phyloP scores from a whole-genome alignment of 139 green algal genomes.

The Picochlorum costavermella region DNA sequence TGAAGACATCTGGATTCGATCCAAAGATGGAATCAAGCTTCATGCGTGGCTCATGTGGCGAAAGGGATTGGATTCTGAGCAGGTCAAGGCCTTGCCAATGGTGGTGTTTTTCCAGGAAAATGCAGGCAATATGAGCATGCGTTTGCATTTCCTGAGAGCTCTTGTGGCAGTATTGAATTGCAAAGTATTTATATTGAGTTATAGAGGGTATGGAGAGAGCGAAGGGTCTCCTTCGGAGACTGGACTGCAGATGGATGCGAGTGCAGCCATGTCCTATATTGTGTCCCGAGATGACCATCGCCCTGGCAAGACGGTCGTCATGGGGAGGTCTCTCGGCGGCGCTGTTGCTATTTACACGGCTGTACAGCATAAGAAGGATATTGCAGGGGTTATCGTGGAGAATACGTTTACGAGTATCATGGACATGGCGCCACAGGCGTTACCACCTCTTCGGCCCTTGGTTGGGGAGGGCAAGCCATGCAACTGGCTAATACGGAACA shows the following conservation, averaged over 20 bases:
- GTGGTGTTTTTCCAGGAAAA: conserved; percentile 85
- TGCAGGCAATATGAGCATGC: conserved; percentile 78
- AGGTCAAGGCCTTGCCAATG: conserved; percentile 34
- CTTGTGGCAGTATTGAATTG: conserved; percentile 43
- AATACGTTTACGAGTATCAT: conserved; percentile 81
- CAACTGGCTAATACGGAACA: conserved; percentile 85
- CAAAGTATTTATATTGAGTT: conserved; percentile 57
- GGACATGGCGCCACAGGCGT: conserved; percentile 44
- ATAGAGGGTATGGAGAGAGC: conserved; percentile 74
- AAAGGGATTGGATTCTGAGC: conserved; percentile 3
- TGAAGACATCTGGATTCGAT: conserved; percentile 53
- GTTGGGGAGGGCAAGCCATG: conserved; percentile 39
- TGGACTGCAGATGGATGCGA: conserved; percentile 63
- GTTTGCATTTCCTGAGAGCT: conserved; percentile 64
- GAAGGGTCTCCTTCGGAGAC: conserved; percentile 55
- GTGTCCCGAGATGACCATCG: conserved; percentile 40
- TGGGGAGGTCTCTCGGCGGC: conserved; percentile 74
- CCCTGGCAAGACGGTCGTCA: conserved; percentile 45
- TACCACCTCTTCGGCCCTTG: conserved; percentile 50
- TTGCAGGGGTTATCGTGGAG: conserved; percentile 63
- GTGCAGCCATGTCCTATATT: conserved; percentile 52
- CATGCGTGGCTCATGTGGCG: conserved; percentile 67
- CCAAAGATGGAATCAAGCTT: conserved; percentile 57
- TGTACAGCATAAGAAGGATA: conserved; percentile 41
- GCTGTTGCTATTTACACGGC: conserved; percentile 68